phyloP scores from a whole-genome alignment of 345 rosid genomes.

The Sapria himalayana region DNA sequence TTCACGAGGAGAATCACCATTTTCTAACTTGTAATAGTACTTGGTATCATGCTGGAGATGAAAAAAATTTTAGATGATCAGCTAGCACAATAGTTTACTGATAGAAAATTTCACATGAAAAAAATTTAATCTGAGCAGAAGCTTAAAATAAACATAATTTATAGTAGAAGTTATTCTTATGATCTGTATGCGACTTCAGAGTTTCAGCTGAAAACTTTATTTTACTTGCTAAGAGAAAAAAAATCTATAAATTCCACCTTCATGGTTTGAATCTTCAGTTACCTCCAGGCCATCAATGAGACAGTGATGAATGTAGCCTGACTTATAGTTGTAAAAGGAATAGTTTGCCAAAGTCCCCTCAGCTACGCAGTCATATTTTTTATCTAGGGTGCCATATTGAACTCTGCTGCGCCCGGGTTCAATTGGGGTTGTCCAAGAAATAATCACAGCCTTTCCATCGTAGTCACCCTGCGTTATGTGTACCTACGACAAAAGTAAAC shows the following conservation, averaged over 20 bases:
- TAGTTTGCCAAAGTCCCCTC: slow-evolving; percentile 43
- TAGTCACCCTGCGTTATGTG: slow-evolving; percentile 93
- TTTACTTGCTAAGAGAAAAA: slow-evolving; percentile 2
- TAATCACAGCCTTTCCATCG: slow-evolving; percentile 63
- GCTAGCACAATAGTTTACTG: too few relatives aligned
- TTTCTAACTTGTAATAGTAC: slow-evolving; percentile 67
- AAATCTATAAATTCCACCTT: neutral
- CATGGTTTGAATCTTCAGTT: slow-evolving; percentile 6
- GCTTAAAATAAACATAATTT: too few relatives aligned
- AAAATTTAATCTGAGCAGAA: too few relatives aligned
- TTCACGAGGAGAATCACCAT: slow-evolving; percentile 45
- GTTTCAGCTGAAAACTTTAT: too few relatives aligned
- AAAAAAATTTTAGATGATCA: slow-evolving; percentile 1
- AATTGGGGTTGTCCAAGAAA: slow-evolving; percentile 77
- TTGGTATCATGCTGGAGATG: slow-evolving; percentile 54
- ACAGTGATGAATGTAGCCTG: slow-evolving; percentile 80
- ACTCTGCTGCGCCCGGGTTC: slow-evolving; percentile 42
- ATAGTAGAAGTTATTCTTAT: too few relatives aligned
- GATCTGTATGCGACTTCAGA: too few relatives aligned
- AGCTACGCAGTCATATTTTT: slow-evolving; percentile 32
- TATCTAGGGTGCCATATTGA: slow-evolving; percentile 29
- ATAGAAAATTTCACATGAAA: too few relatives aligned
- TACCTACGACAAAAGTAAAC: slow-evolving; percentile 22
- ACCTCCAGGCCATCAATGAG: slow-evolving; percentile 68
- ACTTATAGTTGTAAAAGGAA: slow-evolving; percentile 51